Base-by-base conservation (phyloP, 1,139 yeast species). In the Scheffersomyces titani region DNA sequence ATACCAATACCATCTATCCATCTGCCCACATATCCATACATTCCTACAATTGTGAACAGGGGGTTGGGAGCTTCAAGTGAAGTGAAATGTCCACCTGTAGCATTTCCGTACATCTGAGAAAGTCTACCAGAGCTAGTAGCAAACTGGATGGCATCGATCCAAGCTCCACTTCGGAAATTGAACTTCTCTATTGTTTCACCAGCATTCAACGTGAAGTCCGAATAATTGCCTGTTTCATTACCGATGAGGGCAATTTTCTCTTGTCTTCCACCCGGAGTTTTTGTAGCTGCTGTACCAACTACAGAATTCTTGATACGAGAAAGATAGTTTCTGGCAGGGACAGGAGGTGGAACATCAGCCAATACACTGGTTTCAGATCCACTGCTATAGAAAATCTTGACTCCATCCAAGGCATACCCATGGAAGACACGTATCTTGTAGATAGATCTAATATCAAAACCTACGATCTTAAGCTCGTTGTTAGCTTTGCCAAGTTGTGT, bases 101-200 rank as follows among this genome's bases (percentile, higher is more conserved):
- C 70, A 51, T 86, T 86, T 21, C 97, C 97, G 59, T 73, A 77
- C 82, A 83, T 74, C 0, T 76, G 75, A 19, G 89, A 81, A 3
- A 67, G 60, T 55, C 83, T 76, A 0, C 92, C 92, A 45, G 74
- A 77, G 49, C 73, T 65, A 22, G 82, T 82, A 60, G 78, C 83
- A 19, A 96, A 84, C 66, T 90, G 96, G 19, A 91, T 74, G 1
- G 89, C 97, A 75, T 94, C 98, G 18, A 94, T 77, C 98, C 98
- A 94, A 1, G 83, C 87, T 6, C 98, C 98, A 53, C 86, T 79
- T 60, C 97, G 80, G 51, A 92, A 75, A 55, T 81, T 80, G 57
- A 92, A 77, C 48, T 88, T 89, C 3, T 77, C 69, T 7, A 94
- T 75, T 11, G 64, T 61, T 67, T 93, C 97, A 45, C 86, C 90